Conservation (phyloP, 192 early-diverging fungal species). For the Phycomyces nitens region DNA sequence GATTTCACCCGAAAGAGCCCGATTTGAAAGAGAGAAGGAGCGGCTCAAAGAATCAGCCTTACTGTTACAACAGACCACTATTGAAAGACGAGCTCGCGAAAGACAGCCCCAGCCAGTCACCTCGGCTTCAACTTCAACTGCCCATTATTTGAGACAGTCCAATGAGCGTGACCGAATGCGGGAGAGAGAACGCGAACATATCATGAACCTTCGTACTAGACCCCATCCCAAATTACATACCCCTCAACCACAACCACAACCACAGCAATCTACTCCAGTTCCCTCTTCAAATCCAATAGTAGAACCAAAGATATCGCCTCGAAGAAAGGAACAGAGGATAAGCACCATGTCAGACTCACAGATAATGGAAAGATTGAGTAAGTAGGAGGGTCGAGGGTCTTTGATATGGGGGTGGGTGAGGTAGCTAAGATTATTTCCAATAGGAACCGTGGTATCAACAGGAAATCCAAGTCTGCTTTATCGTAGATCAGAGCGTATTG, state of each 20-base stretch:
- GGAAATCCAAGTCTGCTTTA: slow-evolving; percentile 91
- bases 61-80: slow-evolving; percentile 10
- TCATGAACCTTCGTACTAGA: not conserved
- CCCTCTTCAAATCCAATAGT: slow-evolving; percentile 10
- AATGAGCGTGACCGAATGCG: slow-evolving; percentile 17
- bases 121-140: not conserved
- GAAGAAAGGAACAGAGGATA: slow-evolving; percentile 70
- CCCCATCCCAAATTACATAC: not conserved
- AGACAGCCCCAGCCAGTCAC: not conserved
- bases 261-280: slow-evolving; percentile 35
- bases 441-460: slow-evolving; percentile 88
- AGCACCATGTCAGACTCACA: slow-evolving; percentile 89
- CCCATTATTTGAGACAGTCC: not conserved
- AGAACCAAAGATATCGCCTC: slow-evolving; percentile 42
- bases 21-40: slow-evolving; percentile 22
- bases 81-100: slow-evolving; percentile 7
- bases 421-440: no score
- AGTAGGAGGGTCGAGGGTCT: no score
- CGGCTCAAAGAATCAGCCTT: not conserved
- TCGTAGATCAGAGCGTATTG: slow-evolving; percentile 92
- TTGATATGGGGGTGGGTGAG: no score
- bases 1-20: not conserved
- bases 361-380: slow-evolving; percentile 89
- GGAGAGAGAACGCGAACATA: slow-evolving; percentile 4
- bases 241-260: slow-evolving; percentile 29